A percentile compares a stretch with the other conserved stretches of the same genome.
Evolutionary conservation across 169 alveolate genomes (phyloP).

Genomic region (Plasmodium gallinaceum): DNA sequence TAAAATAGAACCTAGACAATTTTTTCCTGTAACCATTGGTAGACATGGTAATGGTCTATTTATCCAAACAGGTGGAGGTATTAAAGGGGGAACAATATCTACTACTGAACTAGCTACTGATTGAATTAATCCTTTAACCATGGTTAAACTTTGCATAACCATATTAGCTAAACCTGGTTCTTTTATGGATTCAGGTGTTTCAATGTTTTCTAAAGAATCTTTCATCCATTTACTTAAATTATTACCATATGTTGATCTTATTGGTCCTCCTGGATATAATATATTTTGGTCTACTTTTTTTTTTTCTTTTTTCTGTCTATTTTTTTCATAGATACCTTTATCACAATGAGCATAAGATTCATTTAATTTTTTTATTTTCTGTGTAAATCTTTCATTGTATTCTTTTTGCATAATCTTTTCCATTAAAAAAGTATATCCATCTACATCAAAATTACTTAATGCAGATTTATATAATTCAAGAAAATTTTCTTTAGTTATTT

Average conservation of each 20-base stretch:
- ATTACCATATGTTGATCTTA: conserved; percentile 77
- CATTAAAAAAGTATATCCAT: conserved; percentile 82
- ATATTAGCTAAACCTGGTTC: conserved; percentile 86
- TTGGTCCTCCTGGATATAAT: conserved; percentile 84
- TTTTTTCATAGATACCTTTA: neutral
- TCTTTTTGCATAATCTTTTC: conserved; percentile 63
- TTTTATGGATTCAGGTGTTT: conserved; percentile 69
- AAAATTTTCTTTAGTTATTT: conserved; percentile 26
- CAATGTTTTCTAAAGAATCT: conserved; percentile 36
- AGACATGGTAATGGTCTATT: conserved; percentile 89
- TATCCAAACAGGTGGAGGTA: conserved; percentile 83
- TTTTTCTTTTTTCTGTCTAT: neutral
- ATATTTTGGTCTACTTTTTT: conserved; percentile 13
- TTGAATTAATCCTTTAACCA: conserved; percentile 88
- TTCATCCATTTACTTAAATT: conserved; percentile 80
- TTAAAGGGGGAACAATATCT: conserved; percentile 89
- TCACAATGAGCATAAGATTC: conserved; percentile 77
- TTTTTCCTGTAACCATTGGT: conserved; percentile 90
- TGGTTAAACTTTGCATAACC: conserved; percentile 83
- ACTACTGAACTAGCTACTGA: conserved; percentile 84
- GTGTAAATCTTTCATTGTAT: conserved; percentile 47
- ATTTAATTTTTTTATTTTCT: conserved; percentile 44
- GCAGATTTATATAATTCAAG: conserved; percentile 77
- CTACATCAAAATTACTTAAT: conserved; percentile 76
- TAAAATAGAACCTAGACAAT: conserved; percentile 89